Evolutionary conservation across 108 stramenopile species (phyloP), one percentile per base, ranked within the genome.

Genomic region (Pseudonitzschia delicatissima): DNA sequence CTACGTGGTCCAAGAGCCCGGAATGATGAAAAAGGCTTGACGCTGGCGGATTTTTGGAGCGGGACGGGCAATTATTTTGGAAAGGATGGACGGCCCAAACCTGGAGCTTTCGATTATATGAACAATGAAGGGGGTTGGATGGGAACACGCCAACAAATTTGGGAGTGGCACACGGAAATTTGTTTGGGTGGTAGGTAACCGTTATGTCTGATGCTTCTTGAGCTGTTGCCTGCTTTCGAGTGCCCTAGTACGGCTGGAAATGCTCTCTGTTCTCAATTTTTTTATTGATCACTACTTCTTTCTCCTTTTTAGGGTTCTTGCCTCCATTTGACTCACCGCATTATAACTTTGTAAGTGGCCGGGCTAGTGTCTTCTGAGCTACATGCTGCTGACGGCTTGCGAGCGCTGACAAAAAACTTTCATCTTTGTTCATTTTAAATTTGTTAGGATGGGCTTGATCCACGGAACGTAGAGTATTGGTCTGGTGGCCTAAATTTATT

Each of bases 91-190:
- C 58, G 67, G 31, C 66, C 55, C 51, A 20, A 48, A 36, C 57
- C 73, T 5, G 67, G 79, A 23, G 67, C 82, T n/a, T 85, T 81
- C 37, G 57, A 78, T 9, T 71, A 81, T 18, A 74, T 93, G 27
- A 87, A 85, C 53, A 87, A 90, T 57, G 82, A 85, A 49, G 92
- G 86, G 25, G 92, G 92, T 8, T 93, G 87, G 87, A 90, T 93
- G 87, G 89, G 83, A 34, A 90, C 84, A 17, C 65, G 92, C 29
- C 72, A 81, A 28, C 82, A 86, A 50, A 59, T 86, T 18, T 79
- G 77, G 76, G 71, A 80, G 62, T 81, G 83, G 72, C 89, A 90
- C 66, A 85, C 87, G 28, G 82, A 90, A 35, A 72, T 85, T 26
- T 93, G 92, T 61, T 82, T 78, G 11, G 89, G 89, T 15, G 47